phyloP scores from a whole-genome alignment of 345 rosid genomes.

The Schrenkiella parvula region DNA sequence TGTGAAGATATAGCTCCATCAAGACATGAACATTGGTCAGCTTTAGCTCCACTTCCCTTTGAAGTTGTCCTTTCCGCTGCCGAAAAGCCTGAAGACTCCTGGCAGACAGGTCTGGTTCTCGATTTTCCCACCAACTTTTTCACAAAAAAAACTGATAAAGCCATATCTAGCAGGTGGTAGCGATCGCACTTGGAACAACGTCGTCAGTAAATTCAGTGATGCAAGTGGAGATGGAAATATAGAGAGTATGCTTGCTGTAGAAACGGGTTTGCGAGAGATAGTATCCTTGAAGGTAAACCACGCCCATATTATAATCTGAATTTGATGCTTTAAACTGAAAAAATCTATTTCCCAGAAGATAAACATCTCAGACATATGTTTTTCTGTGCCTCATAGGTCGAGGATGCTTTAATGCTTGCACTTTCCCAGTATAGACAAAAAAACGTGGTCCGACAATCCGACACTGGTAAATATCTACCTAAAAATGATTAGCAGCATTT shows the following conservation, averaged over 20 bases:
- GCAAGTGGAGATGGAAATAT: conserved; percentile 85
- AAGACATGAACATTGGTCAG: conserved; percentile 93
- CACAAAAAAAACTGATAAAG: background rate
- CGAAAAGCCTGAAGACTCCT: conserved; percentile 83
- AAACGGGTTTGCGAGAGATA: conserved; percentile 89
- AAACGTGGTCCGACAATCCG: conserved; percentile 42
- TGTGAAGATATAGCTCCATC: conserved; percentile 68
- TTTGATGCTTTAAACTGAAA: background rate
- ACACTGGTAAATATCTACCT: conserved; percentile 38
- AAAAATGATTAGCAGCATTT: background rate
- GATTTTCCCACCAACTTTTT: background rate
- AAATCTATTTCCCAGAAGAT: background rate
- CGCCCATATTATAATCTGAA: background rate
- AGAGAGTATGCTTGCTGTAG: conserved; percentile 98
- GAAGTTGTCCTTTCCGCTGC: conserved; percentile 97
- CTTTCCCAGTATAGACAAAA: conserved; percentile 55
- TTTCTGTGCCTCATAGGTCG: conserved; percentile 45
- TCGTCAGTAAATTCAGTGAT: conserved; percentile 68
- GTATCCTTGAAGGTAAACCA: conserved; percentile 65
- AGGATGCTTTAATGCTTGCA: conserved; percentile 82
- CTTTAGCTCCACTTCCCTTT: conserved; percentile 93
- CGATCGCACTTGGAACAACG: conserved; percentile 61
- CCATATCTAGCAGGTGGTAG: conserved; percentile 40
- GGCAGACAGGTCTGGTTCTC: conserved; percentile 48
- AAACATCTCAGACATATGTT: background rate